Base-by-base conservation (phyloP, 2,329 filamentous ascomycete genomes). In the Emmonsia crescens region DNA sequence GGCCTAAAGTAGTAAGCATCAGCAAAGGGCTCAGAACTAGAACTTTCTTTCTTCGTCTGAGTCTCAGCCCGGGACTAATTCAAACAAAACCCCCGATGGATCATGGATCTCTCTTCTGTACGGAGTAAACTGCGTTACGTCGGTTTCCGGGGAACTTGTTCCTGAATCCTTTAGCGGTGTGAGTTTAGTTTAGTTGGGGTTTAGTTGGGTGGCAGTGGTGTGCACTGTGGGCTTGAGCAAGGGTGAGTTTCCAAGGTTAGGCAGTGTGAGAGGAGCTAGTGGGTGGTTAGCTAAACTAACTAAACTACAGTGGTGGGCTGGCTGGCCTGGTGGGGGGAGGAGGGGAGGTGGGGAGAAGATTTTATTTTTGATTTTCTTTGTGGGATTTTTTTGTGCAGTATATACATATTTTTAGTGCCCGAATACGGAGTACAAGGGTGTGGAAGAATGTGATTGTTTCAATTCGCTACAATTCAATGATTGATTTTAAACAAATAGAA, bases 71-170 rank as follows among this genome's bases (percentile, higher is more conserved):
- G 46, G n/a, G n/a, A 5, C n/a, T 12, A 49, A 14, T n/a, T n/a
- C 46, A 24, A n/a, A 49, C n/a, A 49, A 21, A n/a, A n/a, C n/a
- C n/a, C n/a, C n/a, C n/a, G n/a, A n/a, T n/a, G n/a, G n/a, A n/a
- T n/a, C n/a, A n/a, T n/a, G n/a, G n/a, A n/a, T n/a, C n/a, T n/a
- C n/a, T n/a, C n/a, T n/a, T n/a, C n/a, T n/a, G n/a, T n/a, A 5
- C n/a, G n/a, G 14, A 49, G 9, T 8, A 6, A 27, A 5, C 6
- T 27, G 46, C 5, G 46, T 49, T 24, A 29, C 24, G 14, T 31
- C 33, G 21, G 56, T 58, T 58, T 48, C 38, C 56, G 56, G 56
- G 56, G 56, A 58, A 58, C 36, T 48, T 58, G 56, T 58, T 58
- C 56, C 56, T 58, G 56, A 58, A 31, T 58, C 56, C 56, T 33